Evolutionary conservation across 371 early-diverging fungal species (phyloP), one percentile per base, ranked within the genome.

Genomic region (Dinochytrium kinnereticum): DNA sequence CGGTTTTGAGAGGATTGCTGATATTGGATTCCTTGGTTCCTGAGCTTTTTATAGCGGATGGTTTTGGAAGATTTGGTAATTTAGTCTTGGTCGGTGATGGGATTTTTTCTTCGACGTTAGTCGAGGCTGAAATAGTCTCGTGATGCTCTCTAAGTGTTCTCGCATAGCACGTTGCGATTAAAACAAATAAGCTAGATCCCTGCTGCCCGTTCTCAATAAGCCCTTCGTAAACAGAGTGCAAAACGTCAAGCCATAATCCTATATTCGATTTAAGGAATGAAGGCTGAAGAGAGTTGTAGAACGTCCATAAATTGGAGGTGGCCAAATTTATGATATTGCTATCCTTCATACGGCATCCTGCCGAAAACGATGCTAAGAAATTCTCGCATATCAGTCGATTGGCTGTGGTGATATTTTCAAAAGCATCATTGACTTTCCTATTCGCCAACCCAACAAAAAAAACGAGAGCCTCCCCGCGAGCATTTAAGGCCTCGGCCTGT

Each of bases 151-250:
- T 76, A 24, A 71, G 49, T 0, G 59, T 33, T 26, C 37, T 40
- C 15, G 51, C 69, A 39, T 76, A 76, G 1, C 72, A 59, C 50
- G 69, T 67, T 40, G 69, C 59, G 30, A 76, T 33, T 10, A 28
- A 31, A 21, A 75, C 68, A 59, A 76, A 68, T 31, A 76, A 64
- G 44, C 64, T 49, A 7, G 72, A 50, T 2, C 53, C 24, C 36
- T 24, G 24, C 24, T 71, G 37, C 1, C 10, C 2, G 31, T 38
- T 67, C 38, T 57, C 59, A 0, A 68, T 51, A 2, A 76, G 37
- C 21, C 68, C 69, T 57, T 76, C 76, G 51, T 68, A 72, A 0
- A 71, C 36, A 17, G 37, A 53, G 0, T 76, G 76, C 31, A 76
- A 76, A 13, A 40, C 55, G 26, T 76, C 76, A 2, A 71, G 57